Conservation (phyloP, 225 moss, liverwort and hornwort genomes). For the Pleurozium schreberi region DNA sequence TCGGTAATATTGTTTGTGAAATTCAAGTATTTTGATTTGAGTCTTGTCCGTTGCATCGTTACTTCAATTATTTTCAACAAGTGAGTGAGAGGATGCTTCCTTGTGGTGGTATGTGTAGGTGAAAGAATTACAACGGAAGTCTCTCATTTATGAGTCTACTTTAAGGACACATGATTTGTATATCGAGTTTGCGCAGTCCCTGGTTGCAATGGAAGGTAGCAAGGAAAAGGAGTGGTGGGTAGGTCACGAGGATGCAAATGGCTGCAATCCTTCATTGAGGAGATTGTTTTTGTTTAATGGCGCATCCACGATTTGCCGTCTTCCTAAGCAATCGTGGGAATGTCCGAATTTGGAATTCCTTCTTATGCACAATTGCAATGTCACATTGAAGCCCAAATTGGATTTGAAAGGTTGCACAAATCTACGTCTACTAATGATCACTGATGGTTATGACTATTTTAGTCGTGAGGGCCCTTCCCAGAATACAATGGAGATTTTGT, state of each 20-base stretch:
- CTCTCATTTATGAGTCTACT: not conserved
- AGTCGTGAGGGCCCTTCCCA: too few species aligned
- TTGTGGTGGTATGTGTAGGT: not conserved
- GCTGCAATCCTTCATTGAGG: not conserved
- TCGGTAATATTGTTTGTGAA: too few species aligned
- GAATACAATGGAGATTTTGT: too few species aligned
- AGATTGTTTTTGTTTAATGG: not conserved
- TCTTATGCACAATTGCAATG: fast-evolving
- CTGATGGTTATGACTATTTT: too few species aligned
- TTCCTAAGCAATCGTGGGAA: not conserved
- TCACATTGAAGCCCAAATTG: fast-evolving
- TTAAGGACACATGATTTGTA: not conserved
- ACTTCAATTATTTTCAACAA: fast-evolving
- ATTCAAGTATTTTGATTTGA: not conserved
- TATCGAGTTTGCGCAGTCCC: fast-evolving
- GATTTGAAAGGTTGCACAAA: not conserved
- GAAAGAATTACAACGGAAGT: not conserved
- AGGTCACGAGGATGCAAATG: not conserved
- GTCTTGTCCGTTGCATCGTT: not conserved
- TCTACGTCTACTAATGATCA: fast-evolving
- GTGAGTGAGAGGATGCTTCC: not conserved
- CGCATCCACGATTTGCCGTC: not conserved
- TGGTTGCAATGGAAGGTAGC: not conserved
- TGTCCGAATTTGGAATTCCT: not conserved
- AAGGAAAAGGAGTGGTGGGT: not conserved